phyloP scores from a whole-genome alignment of 1,139 yeast genomes.

The Zygosaccharomyces pseudobailii region DNA sequence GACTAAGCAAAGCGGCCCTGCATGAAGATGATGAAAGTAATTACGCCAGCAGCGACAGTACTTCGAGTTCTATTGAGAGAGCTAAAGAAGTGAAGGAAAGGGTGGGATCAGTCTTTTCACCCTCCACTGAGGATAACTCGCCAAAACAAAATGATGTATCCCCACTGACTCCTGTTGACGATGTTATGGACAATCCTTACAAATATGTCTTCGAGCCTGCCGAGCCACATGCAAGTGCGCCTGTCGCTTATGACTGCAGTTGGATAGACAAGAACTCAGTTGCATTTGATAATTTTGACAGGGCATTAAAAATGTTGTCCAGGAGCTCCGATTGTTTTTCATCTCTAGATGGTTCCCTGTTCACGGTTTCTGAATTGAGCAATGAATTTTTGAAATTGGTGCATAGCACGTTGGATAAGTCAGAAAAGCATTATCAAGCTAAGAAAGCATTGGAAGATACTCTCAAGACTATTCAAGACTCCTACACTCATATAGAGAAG shows the following conservation, averaged over 20 bases:
- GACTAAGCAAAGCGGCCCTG: not conserved
- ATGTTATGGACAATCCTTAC: constrained; percentile 13
- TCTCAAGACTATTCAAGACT: not conserved
- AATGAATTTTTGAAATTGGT: constrained; percentile 7
- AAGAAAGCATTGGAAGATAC: not conserved
- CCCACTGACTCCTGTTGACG: constrained; percentile 14
- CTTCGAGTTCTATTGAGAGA: constrained; percentile 17
- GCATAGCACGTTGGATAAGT: constrained; percentile 3
- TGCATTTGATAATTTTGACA: constrained; percentile 16
- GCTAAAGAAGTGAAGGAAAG: constrained; percentile 12
- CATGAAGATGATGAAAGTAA: not conserved
- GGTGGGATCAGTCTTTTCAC: constrained; percentile 10
- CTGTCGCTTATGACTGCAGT: constrained; percentile 14
- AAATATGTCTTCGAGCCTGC: constrained; percentile 15
- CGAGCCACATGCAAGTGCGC: constrained; percentile 4
- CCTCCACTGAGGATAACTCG: constrained; percentile 9
- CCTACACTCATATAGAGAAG: not conserved
- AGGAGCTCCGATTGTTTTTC: constrained; percentile 1
- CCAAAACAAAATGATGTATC: constrained; percentile 13
- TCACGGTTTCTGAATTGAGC: constrained; percentile 8
- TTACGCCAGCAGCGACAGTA: constrained; percentile 6
- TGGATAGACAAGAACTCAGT: constrained; percentile 15
- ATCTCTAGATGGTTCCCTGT: constrained; percentile 1
- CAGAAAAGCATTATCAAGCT: constrained; percentile 3
- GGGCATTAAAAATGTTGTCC: constrained; percentile 7